A percentile compares a stretch with the other conserved stretches of the same genome.
phyloP scores from a whole-genome alignment of 139 green algal species.

The Zygnema circumcarinatum region DNA sequence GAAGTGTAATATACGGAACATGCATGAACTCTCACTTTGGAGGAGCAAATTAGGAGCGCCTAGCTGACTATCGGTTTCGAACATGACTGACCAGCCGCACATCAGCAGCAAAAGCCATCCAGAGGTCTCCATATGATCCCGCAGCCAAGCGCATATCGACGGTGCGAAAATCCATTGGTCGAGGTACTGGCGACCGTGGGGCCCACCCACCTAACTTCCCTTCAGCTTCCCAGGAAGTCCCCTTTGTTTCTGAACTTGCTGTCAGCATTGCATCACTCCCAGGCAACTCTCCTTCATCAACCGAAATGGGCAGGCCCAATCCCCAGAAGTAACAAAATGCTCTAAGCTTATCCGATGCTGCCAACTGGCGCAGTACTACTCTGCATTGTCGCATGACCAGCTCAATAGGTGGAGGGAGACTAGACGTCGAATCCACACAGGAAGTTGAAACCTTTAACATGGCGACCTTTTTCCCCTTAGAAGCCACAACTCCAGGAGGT shows the following conservation, averaged over 20 bases:
- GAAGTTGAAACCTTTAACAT: background rate
- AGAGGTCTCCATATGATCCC: slow-evolving; percentile 16
- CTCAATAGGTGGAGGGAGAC: background rate
- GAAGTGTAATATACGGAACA: too few relatives aligned
- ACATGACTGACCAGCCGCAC: slow-evolving; percentile 34
- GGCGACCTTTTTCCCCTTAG: background rate
- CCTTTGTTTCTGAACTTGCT: background rate
- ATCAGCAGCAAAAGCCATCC: slow-evolving; percentile 47
- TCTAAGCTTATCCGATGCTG: background rate
- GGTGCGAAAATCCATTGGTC: slow-evolving; percentile 37
- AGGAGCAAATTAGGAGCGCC: background rate
- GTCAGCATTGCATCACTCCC: background rate
- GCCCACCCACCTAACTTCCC: slow-evolving; percentile 25
- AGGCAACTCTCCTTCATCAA: background rate
- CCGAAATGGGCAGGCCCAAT: slow-evolving; percentile 2
- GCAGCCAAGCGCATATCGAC: slow-evolving; percentile 29
- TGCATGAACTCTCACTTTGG: too few relatives aligned
- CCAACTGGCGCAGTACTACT: slow-evolving; percentile 31
- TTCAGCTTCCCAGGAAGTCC: background rate
- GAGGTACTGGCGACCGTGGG: slow-evolving; percentile 20
- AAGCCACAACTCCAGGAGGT: background rate
- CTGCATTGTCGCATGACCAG: slow-evolving; percentile 20
- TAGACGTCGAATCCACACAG: background rate
- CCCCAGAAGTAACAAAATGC: slow-evolving; percentile 39
- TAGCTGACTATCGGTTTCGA: too few relatives aligned